Conservation (phyloP, 2,329 filamentous ascomycete species). For the Alternaria conjuncta region DNA sequence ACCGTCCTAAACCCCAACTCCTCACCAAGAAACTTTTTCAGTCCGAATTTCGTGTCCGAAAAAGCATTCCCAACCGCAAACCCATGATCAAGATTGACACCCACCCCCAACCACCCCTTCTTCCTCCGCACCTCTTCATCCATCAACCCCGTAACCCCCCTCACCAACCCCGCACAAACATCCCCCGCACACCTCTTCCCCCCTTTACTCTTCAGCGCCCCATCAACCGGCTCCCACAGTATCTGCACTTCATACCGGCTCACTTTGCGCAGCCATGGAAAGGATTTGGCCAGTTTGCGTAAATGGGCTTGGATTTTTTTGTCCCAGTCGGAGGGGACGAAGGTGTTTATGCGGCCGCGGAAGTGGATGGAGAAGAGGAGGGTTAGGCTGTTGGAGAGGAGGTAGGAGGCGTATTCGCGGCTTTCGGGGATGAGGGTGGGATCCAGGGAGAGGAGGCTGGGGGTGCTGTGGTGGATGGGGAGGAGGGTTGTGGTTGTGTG, state of each 20-base stretch:
- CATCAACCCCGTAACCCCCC: constrained; percentile 23
- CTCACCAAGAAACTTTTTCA: constrained; percentile 16
- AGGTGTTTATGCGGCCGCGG: constrained; percentile 33
- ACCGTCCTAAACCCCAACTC: neutral
- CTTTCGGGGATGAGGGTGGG: constrained; percentile 29
- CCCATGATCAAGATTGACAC: constrained; percentile 16
- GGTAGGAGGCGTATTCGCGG: constrained; percentile 32
- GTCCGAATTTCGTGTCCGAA: constrained; percentile 17
- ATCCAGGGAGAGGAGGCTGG: constrained; percentile 28
- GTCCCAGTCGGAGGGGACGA: constrained; percentile 37
- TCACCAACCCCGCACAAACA: constrained; percentile 21
- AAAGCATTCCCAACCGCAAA: constrained; percentile 16
- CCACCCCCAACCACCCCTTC: constrained; percentile 19
- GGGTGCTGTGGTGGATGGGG: constrained; percentile 31
- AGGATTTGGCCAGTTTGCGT: constrained; percentile 28
- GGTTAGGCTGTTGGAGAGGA: constrained; percentile 26
- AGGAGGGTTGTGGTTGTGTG: constrained; percentile 33
- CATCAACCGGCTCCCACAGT: constrained; percentile 30
- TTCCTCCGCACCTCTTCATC: constrained; percentile 17
- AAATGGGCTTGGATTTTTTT: constrained; percentile 30
- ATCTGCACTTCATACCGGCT: constrained; percentile 30
- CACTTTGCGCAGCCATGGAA: constrained; percentile 35
- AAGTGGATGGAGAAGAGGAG: constrained; percentile 33
- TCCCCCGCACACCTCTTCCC: constrained; percentile 22
- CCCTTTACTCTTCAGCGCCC: constrained; percentile 18